Conservation (phyloP, 768 basidiomycete species). For the Myochromella boudieri region DNA sequence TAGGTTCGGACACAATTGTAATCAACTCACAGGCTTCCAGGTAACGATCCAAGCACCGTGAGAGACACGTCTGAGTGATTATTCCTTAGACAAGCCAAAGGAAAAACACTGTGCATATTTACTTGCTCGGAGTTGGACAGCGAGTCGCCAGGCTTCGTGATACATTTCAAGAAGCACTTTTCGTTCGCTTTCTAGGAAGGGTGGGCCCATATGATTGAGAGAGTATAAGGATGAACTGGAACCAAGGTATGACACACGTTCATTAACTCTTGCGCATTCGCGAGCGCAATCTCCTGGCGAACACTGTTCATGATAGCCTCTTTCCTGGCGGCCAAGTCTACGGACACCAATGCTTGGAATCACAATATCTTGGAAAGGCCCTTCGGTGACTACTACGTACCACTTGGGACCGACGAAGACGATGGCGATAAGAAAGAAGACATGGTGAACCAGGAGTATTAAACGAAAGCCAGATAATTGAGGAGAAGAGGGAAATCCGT, state of each 20-base stretch:
- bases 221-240: neutral
- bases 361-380: neutral
- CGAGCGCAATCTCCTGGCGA: slow-evolving; percentile 66
- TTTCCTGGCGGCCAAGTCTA: slow-evolving; percentile 48
- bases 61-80: slow-evolving; percentile 63
- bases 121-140: slow-evolving; percentile 77
- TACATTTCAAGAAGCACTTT: slow-evolving; percentile 75
- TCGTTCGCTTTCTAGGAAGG: slow-evolving; percentile 71
- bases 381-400: neutral
- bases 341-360: neutral
- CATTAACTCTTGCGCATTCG: slow-evolving; percentile 81
- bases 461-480: neutral
- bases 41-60: slow-evolving; percentile 77
- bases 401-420: slow-evolving; percentile 25
- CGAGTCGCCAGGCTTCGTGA: slow-evolving; percentile 71
- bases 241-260: slow-evolving; percentile 44
- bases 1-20: neutral
- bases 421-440: slow-evolving; percentile 25
- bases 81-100: slow-evolving; percentile 2
- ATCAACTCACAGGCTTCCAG: slow-evolving; percentile 76
- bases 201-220: slow-evolving; percentile 4
- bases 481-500: neutral
- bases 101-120: slow-evolving; percentile 12
- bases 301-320: slow-evolving; percentile 64
- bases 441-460: neutral